Percentiles rank a stretch among this genome's conserved stretches.
Evolutionary conservation across 306 rosid genomes (phyloP).

Genomic region (Prosopis cineraria): DNA sequence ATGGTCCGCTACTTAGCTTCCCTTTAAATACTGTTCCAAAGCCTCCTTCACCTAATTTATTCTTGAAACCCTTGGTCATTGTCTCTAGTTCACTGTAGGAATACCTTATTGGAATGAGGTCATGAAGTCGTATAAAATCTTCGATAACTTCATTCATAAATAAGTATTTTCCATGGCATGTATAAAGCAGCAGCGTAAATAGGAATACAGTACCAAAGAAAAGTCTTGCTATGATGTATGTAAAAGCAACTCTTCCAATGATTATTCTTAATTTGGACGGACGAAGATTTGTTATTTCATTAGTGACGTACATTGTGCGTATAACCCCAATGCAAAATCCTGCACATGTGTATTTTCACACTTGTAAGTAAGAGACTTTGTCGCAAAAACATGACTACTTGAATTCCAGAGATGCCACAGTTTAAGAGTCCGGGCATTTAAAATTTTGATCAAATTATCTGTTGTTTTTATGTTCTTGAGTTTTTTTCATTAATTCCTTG

Average conservation of each 20-base stretch:
- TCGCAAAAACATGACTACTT: too few species aligned
- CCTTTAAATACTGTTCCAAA: not conserved
- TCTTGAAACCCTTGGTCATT: not conserved
- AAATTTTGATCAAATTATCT: too few species aligned
- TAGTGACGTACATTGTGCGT: too few species aligned
- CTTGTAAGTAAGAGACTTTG: too few species aligned
- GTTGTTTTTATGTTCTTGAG: too few species aligned
- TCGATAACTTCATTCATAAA: not conserved
- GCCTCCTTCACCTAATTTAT: not conserved
- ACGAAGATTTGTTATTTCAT: too few species aligned
- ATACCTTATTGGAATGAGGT: slow-evolving; percentile 2
- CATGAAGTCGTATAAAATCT: not conserved
- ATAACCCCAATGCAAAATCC: too few species aligned
- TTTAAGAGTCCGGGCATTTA: too few species aligned
- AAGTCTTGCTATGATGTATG: not conserved
- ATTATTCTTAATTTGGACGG: not conserved
- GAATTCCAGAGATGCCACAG: too few species aligned
- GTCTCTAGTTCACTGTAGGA: not conserved
- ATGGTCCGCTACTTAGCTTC: not conserved
- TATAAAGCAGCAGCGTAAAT: not conserved
- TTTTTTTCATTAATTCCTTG: too few species aligned
- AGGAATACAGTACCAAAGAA: not conserved
- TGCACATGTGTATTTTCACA: too few species aligned
- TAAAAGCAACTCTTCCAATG: not conserved
- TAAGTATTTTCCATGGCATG: not conserved